A percentile compares a stretch with the other conserved stretches of the same genome.
These are phyloP conservation scores for Galerina marginata DNA, from an alignment of 768 basidiomycete genomes.

Conservation along the genomic window DNA sequence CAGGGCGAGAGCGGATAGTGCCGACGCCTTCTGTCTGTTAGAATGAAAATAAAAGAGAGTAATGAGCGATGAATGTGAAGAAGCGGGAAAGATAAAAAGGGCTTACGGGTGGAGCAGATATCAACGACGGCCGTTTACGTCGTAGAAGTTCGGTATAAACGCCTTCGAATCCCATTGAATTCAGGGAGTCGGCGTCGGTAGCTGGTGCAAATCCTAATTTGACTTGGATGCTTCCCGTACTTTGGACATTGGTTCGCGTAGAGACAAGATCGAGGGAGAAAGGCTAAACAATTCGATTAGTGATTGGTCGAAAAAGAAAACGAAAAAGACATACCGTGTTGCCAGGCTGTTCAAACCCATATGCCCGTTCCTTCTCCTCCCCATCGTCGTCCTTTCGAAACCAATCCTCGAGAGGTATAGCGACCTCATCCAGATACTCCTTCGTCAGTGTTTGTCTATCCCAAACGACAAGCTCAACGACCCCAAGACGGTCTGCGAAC, in stretches of 20 bases:
- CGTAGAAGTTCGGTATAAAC: constrained; percentile 67
- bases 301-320: background rate
- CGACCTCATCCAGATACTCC: constrained; percentile 90
- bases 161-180: constrained; percentile 53
- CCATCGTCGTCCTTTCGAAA: constrained; percentile 46
- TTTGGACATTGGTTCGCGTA: constrained; percentile 41
- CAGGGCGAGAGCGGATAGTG: no score
- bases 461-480: constrained; percentile 88
- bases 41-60: no score
- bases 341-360: constrained; percentile 59
- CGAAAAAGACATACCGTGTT: constrained; percentile 60
- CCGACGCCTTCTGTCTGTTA: no score
- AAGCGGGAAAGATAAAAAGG: background rate
- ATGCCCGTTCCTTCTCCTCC: constrained; percentile 36
- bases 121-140: constrained; percentile 66
- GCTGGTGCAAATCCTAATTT: constrained; percentile 51
- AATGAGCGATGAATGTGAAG: no score
- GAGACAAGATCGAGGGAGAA: constrained; percentile 45
- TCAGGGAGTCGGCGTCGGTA: constrained; percentile 42
- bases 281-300: constrained; percentile 24
- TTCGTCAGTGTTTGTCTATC: constrained; percentile 88
- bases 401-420: constrained; percentile 79
- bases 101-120: constrained; percentile 79
- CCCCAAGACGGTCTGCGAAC: constrained; percentile 70
- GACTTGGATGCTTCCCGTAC: constrained; percentile 44